A percentile compares a stretch with the other conserved stretches of the same genome.
Conservation (phyloP, 768 basidiomycete genomes). For the Lactarius deliciosus region DNA sequence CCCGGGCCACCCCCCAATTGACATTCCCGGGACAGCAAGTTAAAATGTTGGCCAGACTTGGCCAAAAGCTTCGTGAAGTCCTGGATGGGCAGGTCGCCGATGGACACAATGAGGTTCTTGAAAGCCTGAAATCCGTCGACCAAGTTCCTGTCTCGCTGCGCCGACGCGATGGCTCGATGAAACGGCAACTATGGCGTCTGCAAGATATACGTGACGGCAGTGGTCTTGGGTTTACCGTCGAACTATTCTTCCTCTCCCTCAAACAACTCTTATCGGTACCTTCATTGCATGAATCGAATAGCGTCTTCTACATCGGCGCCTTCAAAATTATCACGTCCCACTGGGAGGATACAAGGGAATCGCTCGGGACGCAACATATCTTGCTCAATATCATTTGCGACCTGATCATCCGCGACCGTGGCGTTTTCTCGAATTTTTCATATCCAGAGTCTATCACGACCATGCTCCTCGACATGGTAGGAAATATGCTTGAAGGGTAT, state of each 20-base stretch:
- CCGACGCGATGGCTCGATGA: background rate
- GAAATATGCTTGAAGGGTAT: background rate
- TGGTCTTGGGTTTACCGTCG: conserved; percentile 10
- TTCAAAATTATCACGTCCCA: background rate
- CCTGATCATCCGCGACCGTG: background rate
- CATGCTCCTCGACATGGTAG: no score
- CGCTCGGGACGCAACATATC: conserved; percentile 8
- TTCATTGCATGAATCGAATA: background rate
- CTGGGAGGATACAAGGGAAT: background rate
- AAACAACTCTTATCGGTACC: background rate
- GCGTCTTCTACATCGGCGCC: background rate
- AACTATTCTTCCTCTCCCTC: conserved; percentile 11
- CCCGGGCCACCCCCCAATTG: background rate
- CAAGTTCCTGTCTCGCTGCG: no score
- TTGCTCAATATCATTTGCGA: background rate
- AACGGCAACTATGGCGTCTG: background rate
- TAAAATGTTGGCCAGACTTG: background rate
- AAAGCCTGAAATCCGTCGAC: background rate
- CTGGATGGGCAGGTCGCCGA: background rate
- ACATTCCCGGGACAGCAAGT: background rate
- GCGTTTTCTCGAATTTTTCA: background rate
- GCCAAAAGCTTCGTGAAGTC: background rate
- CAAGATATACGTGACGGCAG: background rate
- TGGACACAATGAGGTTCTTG: background rate
- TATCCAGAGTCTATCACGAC: no score